Percentiles rank a stretch among this genome's conserved stretches.
Conservation (phyloP, 2,329 filamentous ascomycete species). For the Penicillium psychrosexuale region DNA sequence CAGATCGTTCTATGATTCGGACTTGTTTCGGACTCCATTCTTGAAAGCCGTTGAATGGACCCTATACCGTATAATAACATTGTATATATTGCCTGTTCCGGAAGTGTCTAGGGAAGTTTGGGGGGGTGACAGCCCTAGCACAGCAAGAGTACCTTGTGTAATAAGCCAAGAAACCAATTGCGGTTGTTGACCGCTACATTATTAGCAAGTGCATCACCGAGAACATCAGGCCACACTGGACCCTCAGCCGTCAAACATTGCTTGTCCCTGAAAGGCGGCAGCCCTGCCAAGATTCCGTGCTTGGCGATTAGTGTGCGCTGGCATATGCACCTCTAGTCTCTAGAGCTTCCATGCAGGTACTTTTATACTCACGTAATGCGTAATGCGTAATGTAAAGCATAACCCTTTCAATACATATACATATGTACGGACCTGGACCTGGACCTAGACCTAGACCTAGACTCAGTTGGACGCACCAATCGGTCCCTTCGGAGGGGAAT, state of each 20-base stretch:
- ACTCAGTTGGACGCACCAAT: background rate
- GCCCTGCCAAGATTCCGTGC: background rate
- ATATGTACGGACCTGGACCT: background rate
- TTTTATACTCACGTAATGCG: background rate
- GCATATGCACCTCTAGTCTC: background rate
- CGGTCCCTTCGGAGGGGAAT: background rate
- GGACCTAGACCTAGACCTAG: background rate
- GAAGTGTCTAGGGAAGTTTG: background rate
- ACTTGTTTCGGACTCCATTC: background rate
- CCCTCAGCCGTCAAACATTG: background rate
- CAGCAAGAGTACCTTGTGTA: background rate
- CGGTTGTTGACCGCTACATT: background rate
- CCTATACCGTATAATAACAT: background rate
- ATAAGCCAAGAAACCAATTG: background rate
- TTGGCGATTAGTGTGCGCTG: background rate
- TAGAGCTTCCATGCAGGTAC: constrained; percentile 3
- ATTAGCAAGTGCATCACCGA: background rate
- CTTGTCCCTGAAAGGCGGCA: background rate
- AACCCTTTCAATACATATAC: background rate
- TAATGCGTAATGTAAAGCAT: constrained; percentile 2
- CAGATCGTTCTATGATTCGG: background rate
- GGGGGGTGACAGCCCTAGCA: background rate
- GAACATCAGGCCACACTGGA: background rate
- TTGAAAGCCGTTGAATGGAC: background rate
- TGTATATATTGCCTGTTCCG: background rate